These are phyloP conservation scores for Circinella minor DNA, from an alignment of 371 early-diverging fungal genomes.

Conservation along the genomic window DNA sequence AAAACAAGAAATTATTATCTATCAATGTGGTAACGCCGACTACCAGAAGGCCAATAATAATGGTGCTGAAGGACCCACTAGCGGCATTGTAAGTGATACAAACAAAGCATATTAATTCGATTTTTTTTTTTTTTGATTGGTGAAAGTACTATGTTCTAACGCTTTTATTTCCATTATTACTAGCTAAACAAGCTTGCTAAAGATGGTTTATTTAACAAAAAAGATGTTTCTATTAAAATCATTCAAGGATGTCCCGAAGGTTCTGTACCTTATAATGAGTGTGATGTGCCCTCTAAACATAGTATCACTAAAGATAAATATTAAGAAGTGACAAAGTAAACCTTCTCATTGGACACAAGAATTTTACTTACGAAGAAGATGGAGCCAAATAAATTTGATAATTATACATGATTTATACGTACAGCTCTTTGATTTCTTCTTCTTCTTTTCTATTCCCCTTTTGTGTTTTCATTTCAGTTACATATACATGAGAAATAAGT, in stretches of 20 bases:
- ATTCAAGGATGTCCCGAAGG: slow-evolving; percentile 1
- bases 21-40: background rate
- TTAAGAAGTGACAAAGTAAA: too few species aligned
- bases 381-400: background rate
- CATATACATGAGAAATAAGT: too few species aligned
- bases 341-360: too few species aligned
- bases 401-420: too few species aligned
- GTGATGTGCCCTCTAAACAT: background rate
- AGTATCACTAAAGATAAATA: too few species aligned
- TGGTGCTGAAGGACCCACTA: background rate
- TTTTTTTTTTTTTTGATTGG: too few species aligned
- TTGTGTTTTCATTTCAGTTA: too few species aligned
- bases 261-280: background rate
- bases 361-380: background rate
- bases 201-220: background rate
- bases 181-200: background rate
- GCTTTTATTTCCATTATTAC: too few species aligned
- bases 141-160: too few species aligned
- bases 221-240: background rate
- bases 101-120: too few species aligned
- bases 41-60: background rate
- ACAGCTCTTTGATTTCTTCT: too few species aligned
- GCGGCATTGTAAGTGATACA: background rate
- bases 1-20: slow-evolving; percentile 7
- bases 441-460: too few species aligned